Percentiles rank a stretch among this genome's conserved stretches.
phyloP scores from a whole-genome alignment of 1,284 basidiomycete genomes.

The Apiotrichum domesticum region DNA sequence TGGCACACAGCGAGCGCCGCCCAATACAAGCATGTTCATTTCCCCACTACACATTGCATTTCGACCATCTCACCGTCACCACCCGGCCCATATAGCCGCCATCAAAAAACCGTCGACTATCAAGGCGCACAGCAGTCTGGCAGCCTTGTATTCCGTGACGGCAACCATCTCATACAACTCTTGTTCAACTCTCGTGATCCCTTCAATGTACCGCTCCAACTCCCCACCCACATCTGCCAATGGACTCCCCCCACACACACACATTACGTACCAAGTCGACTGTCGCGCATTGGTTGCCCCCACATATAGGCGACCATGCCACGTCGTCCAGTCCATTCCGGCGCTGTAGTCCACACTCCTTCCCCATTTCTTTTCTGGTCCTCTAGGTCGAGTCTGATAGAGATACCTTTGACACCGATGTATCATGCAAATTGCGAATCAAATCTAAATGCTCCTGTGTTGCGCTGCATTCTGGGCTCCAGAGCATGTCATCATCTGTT shows the following conservation, averaged over 20 bases:
- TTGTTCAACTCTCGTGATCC: not conserved
- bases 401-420: constrained; percentile 7
- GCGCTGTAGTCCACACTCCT: not conserved
- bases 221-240: not conserved
- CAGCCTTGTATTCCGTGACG: not conserved
- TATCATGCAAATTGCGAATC: constrained; percentile 5
- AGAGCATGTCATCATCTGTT: no score
- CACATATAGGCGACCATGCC: not conserved
- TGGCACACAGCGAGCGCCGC: not conserved
- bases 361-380: constrained; percentile 3
- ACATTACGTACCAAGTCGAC: not conserved
- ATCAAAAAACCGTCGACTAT: not conserved
- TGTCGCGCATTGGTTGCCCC: not conserved
- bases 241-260: not conserved
- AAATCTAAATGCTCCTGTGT: not conserved
- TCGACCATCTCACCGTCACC: not conserved
- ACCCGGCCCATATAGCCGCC: not conserved
- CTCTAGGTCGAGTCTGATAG: constrained; percentile 9
- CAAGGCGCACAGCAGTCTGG: not conserved
- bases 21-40: constrained; percentile 10
- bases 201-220: constrained; percentile 1
- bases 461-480: not conserved
- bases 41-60: constrained; percentile 5
- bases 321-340: not conserved
- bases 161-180: not conserved